Percentiles rank a stretch among this genome's conserved stretches.
phyloP scores from a whole-genome alignment of 2,329 filamentous ascomycete genomes.

The Blumeriella jaapii region DNA sequence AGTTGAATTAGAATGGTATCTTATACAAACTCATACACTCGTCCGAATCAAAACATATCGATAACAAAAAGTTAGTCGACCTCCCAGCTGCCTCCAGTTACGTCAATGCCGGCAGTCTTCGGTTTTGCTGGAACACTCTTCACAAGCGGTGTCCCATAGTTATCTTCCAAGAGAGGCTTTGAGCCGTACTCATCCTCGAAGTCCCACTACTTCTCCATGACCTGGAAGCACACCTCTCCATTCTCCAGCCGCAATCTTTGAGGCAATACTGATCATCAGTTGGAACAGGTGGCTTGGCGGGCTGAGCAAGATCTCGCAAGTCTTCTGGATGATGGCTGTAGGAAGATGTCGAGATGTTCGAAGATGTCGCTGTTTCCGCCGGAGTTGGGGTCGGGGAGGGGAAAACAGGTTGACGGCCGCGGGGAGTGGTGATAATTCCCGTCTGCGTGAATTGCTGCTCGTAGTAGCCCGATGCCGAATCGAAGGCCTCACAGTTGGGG shows the following conservation, averaged over 20 bases:
- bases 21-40: slow-evolving; percentile 5
- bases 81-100: slow-evolving; percentile 12
- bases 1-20: slow-evolving; percentile 5
- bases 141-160: slow-evolving; percentile 36
- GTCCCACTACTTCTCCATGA: slow-evolving; percentile 46
- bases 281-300: slow-evolving; percentile 70
- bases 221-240: slow-evolving; percentile 50
- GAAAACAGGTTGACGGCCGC: slow-evolving; percentile 55
- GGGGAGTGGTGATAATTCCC: slow-evolving; percentile 55
- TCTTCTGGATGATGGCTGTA: slow-evolving; percentile 61
- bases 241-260: slow-evolving; percentile 55
- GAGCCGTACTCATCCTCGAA: slow-evolving; percentile 34
- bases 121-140: slow-evolving; percentile 1
- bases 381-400: slow-evolving; percentile 35
- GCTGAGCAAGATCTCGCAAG: slow-evolving; percentile 62
- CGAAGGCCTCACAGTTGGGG: slow-evolving; percentile 9
- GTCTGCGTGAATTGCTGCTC: slow-evolving; percentile 38
- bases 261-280: slow-evolving; percentile 72
- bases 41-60: neutral
- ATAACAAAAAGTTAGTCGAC: slow-evolving; percentile 6
- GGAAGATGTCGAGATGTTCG: slow-evolving; percentile 41
- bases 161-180: slow-evolving; percentile 44
- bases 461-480: slow-evolving; percentile 44
- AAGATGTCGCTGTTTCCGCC: slow-evolving; percentile 31
- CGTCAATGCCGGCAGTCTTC: slow-evolving; percentile 4